Conservation (phyloP, 768 basidiomycete genomes). For the Tylopilus balloui region DNA sequence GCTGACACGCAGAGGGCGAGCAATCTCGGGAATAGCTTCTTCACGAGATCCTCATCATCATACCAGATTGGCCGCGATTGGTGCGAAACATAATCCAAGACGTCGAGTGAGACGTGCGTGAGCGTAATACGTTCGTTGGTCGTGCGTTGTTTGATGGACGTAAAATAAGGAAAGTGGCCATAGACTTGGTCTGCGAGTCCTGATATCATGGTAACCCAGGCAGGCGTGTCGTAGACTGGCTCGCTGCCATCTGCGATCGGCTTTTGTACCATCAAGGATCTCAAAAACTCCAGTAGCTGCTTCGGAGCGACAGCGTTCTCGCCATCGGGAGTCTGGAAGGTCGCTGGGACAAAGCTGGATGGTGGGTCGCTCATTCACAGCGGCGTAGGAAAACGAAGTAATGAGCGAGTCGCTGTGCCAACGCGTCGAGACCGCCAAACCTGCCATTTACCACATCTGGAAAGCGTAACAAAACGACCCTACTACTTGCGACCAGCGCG, state of each 20-base stretch:
- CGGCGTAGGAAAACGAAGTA: background rate
- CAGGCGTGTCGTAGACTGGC: conserved; percentile 33
- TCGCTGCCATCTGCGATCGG: conserved; percentile 33
- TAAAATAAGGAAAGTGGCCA: conserved; percentile 51
- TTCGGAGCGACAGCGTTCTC: conserved; percentile 25
- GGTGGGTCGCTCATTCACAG: conserved; percentile 24
- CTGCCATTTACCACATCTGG: conserved; percentile 5
- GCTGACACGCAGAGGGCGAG: conserved; percentile 51
- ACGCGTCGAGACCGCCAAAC: background rate
- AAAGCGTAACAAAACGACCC: background rate
- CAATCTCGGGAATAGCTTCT: conserved; percentile 47
- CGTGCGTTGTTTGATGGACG: conserved; percentile 45
- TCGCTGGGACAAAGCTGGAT: conserved; percentile 26
- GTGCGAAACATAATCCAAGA: conserved; percentile 48
- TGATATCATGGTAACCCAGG: conserved; percentile 49
- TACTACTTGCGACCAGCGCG: conserved; percentile 68
- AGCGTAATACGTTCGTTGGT: conserved; percentile 56
- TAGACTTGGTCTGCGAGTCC: conserved; percentile 53
- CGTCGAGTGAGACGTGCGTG: conserved; percentile 49
- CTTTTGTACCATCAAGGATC: conserved; percentile 33
- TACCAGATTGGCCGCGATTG: conserved; percentile 50
- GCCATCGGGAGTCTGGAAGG: conserved; percentile 31
- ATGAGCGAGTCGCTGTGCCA: background rate
- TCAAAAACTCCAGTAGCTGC: conserved; percentile 44
- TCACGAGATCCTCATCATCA: conserved; percentile 41